Base-by-base conservation (phyloP, 495 filamentous ascomycete species). In the Beverwykella pulmonaria region DNA sequence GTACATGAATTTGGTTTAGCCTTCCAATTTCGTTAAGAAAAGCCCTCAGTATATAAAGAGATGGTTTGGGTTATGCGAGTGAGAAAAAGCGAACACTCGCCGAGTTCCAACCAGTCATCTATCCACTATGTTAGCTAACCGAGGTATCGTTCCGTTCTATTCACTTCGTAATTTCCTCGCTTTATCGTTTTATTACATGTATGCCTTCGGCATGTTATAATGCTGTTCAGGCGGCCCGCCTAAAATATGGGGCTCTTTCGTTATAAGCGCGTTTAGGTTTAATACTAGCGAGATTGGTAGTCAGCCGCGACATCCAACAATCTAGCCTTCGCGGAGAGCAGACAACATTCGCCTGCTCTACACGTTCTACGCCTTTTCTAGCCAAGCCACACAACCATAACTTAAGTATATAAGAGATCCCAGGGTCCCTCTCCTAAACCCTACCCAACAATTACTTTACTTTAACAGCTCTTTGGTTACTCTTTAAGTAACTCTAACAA, bases 181-280 rank as follows among this genome's bases (percentile, higher is more conserved):
- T 8, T 55, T 61, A 67, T 62, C 65, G 53, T 39, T 26, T 67
- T 67, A 67, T 62, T 58, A 30, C 36, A 30, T 36, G 30, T 54
- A 20, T 47, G 55, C 34, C 41, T 52, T 55, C n/a, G 50, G 23
- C 47, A 4, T 52, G 55, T 44, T 61, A 61, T 61, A 62, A 61
- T 67, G 52, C 61, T 52, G 65, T 4, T 26, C 59, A 32, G 50
- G 9, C 44, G 19, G 0, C 34, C 44, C 62, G 49, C 29, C 65
- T 58, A 1, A 25, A 67, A 67, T 25, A 19, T 56, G 65, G 50
- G 62, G 65, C 55, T 62, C 58, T 19, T 55, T 57, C 22, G 25
- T 19, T 23, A 22, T 61, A 61, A 34, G 58, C 53, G 58, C 65
- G 56, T 61, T 67, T 58, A 67, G 62, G 65, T 58, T 67, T 62